Percentiles rank a stretch among this genome's conserved stretches.
Conservation (phyloP, 129 eudicot genomes). For the Lactuca sativa region DNA sequence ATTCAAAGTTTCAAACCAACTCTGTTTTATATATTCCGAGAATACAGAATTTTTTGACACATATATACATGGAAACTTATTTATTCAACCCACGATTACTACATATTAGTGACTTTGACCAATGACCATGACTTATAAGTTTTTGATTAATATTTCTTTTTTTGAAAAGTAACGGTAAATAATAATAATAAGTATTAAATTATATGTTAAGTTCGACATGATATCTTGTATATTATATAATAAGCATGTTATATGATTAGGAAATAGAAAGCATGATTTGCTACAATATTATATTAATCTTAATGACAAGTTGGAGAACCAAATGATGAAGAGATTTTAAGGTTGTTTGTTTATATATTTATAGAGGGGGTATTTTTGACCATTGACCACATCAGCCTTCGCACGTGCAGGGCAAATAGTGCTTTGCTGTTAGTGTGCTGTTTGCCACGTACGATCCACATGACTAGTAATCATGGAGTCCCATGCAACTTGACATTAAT, state of each 20-base stretch:
- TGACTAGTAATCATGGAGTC: slow-evolving; percentile 39
- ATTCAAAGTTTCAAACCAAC: neutral
- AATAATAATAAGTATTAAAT: neutral
- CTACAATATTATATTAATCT: slow-evolving; percentile 26
- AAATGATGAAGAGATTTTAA: slow-evolving; percentile 49
- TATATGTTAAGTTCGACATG: neutral
- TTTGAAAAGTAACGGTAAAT: neutral
- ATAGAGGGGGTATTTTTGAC: slow-evolving; percentile 26
- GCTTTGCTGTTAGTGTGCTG: slow-evolving; percentile 49
- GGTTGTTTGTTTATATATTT: slow-evolving; percentile 23
- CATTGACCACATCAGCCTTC: slow-evolving; percentile 45
- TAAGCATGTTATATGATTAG: slow-evolving; percentile 13
- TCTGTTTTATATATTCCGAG: too few relatives aligned
- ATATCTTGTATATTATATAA: neutral
- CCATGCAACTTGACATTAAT: slow-evolving; percentile 31
- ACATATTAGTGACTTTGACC: neutral
- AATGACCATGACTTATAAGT: neutral
- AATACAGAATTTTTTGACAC: too few relatives aligned
- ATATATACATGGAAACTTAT: too few relatives aligned
- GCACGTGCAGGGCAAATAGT: slow-evolving; percentile 45
- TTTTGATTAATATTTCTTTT: neutral
- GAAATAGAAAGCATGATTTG: slow-evolving; percentile 28
- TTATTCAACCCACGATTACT: too few relatives aligned
- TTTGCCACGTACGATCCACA: slow-evolving; percentile 44
- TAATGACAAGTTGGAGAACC: slow-evolving; percentile 37